Conservation (phyloP, 2,329 filamentous ascomycete species). For the Sporothrix schenckii region DNA sequence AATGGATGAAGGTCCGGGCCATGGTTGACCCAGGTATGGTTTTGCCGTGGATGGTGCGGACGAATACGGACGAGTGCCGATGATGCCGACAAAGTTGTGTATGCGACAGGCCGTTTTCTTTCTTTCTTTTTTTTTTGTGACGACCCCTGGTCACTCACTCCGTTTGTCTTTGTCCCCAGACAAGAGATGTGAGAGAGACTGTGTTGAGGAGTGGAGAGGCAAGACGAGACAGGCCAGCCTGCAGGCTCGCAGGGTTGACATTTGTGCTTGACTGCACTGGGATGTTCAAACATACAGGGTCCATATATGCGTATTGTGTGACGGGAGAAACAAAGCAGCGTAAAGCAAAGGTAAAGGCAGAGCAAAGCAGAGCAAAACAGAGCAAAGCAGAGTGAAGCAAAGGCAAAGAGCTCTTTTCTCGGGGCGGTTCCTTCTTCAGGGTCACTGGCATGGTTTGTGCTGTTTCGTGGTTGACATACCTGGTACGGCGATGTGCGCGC, state of each 20-base stretch:
- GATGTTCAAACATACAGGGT: background rate
- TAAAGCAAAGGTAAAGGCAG: background rate
- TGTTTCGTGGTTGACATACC: background rate
- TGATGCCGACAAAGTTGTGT: background rate
- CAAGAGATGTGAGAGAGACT: conserved; percentile 8
- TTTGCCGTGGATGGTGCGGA: conserved; percentile 7
- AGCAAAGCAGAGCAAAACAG: background rate
- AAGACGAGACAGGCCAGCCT: background rate
- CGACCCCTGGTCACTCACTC: background rate
- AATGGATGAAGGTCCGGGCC: conserved; percentile 12
- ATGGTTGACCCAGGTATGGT: conserved; percentile 3
- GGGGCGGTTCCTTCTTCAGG: conserved; percentile 8
- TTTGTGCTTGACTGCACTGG: conserved; percentile 3
- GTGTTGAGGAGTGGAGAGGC: background rate
- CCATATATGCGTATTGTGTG: background rate
- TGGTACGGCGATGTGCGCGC: background rate
- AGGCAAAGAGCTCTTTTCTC: background rate
- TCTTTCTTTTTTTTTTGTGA: background rate
- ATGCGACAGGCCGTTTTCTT: background rate
- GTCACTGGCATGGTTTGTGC: background rate
- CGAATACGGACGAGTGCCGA: conserved; percentile 7
- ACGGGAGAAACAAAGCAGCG: background rate
- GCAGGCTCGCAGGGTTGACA: background rate
- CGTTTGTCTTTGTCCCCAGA: background rate
- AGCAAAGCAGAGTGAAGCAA: background rate